phyloP scores from a whole-genome alignment of 2,329 filamentous ascomycete species.

The Incumbomyces lentus region DNA sequence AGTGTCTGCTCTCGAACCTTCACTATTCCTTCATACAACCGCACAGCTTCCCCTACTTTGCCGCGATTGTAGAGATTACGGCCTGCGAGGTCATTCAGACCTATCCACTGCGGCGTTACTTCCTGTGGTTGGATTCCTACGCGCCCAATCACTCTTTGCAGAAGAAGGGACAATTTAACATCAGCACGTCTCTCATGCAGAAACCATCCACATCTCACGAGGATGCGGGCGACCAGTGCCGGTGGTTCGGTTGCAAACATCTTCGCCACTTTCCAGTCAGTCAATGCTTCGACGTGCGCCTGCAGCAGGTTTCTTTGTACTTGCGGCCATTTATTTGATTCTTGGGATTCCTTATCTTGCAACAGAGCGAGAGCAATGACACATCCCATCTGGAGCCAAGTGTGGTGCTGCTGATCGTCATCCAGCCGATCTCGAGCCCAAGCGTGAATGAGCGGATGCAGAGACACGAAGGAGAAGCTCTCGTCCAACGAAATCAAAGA shows the following conservation, averaged over 20 bases:
- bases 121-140: background rate
- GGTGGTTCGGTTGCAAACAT: conserved; percentile 8
- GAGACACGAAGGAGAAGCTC: conserved; percentile 20
- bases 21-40: no score
- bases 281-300: conserved; percentile 11
- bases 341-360: no score
- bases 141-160: background rate
- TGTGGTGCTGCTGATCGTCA: conserved; percentile 12
- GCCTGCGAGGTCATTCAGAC: background rate
- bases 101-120: conserved; percentile 1
- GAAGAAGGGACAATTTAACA: background rate
- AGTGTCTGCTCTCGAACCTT: conserved; percentile 19
- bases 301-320: conserved; percentile 8
- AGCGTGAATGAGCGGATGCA: conserved; percentile 28
- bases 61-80: no score
- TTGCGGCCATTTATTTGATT: conserved; percentile 7
- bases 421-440: conserved; percentile 26
- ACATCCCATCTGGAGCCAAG: conserved; percentile 19
- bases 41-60: no score
- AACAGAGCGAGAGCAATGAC: conserved; percentile 10
- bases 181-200: background rate
- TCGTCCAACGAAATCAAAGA: conserved; percentile 20
- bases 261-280: background rate
- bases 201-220: conserved; percentile 7
- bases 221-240: conserved; percentile 3